Conservation (phyloP, 768 basidiomycete species). For the Saitozyma sp. region DNA sequence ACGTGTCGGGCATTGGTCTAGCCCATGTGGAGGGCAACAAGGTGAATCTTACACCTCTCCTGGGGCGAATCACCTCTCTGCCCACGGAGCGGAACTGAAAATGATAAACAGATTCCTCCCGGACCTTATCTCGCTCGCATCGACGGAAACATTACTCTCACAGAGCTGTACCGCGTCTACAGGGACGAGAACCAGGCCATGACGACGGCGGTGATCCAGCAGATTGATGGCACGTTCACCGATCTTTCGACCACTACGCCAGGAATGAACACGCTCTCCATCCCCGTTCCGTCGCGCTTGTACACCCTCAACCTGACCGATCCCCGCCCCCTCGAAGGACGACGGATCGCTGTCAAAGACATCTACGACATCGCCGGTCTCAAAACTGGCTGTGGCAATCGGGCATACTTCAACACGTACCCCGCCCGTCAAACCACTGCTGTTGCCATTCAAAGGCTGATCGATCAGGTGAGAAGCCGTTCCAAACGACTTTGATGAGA, state of each 20-base stretch:
- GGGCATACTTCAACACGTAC: conserved; percentile 53
- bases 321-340: conserved; percentile 56
- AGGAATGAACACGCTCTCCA: conserved; percentile 42
- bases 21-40: conserved; percentile 15
- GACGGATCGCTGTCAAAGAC: conserved; percentile 60
- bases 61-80: no score
- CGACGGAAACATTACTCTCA: conserved; percentile 19
- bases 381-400: conserved; percentile 54
- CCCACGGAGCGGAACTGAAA: not conserved
- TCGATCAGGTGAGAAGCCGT: conserved; percentile 54
- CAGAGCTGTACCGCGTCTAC: conserved; percentile 37
- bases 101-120: conserved; percentile 18
- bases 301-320: conserved; percentile 42
- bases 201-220: conserved; percentile 25
- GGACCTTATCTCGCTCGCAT: conserved; percentile 36
- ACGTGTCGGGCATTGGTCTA: conserved; percentile 16
- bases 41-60: conserved; percentile 10
- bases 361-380: conserved; percentile 55
- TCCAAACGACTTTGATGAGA: no score
- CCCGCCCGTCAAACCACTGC: conserved; percentile 53
- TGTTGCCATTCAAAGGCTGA: conserved; percentile 57
- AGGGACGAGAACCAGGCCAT: conserved; percentile 38
- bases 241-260: conserved; percentile 15
- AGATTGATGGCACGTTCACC: conserved; percentile 17
- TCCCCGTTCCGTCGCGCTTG: conserved; percentile 60